Conservation (phyloP, 495 filamentous ascomycete species). For the Penicillium robsamsonii region DNA sequence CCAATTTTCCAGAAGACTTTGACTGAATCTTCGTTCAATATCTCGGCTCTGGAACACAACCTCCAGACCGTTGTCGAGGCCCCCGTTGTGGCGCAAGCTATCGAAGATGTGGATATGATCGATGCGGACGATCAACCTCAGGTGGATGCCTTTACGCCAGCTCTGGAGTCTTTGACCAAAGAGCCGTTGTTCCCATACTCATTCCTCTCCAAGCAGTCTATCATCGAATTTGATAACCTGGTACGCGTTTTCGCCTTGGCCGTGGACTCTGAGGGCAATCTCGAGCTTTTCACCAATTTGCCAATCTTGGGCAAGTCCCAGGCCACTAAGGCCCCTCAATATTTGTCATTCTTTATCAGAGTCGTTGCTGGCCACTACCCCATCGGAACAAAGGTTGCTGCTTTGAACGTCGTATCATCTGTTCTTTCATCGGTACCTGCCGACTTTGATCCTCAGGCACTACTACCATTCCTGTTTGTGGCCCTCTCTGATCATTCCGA, state of each 20-base stretch:
- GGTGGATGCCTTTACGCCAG: constrained; percentile 39
- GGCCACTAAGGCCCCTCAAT: constrained; percentile 59
- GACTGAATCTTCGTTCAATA: constrained; percentile 59
- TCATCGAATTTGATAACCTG: constrained; percentile 53
- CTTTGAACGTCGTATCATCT: constrained; percentile 58
- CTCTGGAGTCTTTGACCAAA: constrained; percentile 34
- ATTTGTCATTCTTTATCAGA: constrained; percentile 71
- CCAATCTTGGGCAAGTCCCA: constrained; percentile 55
- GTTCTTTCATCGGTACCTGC: constrained; percentile 50
- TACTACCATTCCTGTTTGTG: constrained; percentile 72
- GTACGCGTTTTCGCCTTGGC: constrained; percentile 62
- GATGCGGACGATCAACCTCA: constrained; percentile 36
- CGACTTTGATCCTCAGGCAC: constrained; percentile 67
- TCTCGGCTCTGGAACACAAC: constrained; percentile 66
- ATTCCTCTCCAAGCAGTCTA: constrained; percentile 36
- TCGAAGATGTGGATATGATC: constrained; percentile 55
- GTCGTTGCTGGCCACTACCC: constrained; percentile 73
- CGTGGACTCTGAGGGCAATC: constrained; percentile 44
- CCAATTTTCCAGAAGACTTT: constrained; percentile 58
- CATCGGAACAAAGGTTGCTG: constrained; percentile 61
- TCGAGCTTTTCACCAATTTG: constrained; percentile 57
- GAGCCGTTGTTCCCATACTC: constrained; percentile 32
- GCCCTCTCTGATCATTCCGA: constrained; percentile 71
- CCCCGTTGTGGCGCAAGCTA: constrained; percentile 30
- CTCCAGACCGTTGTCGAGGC: constrained; percentile 64